Base-by-base conservation (phyloP, 2,329 filamentous ascomycete genomes). In the Alternaria burnsii region DNA sequence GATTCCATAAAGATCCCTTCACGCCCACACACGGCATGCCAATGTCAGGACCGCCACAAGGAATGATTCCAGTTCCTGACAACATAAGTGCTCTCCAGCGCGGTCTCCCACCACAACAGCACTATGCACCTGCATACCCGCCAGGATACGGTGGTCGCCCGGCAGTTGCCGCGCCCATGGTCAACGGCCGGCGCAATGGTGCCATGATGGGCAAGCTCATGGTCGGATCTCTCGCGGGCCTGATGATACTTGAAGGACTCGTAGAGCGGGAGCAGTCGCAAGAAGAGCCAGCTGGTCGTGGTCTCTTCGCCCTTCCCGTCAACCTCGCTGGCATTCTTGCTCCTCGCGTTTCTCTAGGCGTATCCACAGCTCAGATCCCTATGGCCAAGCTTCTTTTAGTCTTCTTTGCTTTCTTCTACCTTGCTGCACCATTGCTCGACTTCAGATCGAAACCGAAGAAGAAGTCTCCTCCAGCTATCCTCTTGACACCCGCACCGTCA, bases 211-310 rank as follows among this genome's bases (percentile, higher is more conserved):
- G 85, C 72, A 97, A 96, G 80, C 85, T 97, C 67, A 95, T 97
- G 92, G 89, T 97, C 5, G 94, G 94, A 42, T 94, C 94, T 18
- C 86, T 98, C 60, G 94, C 94, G 24, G 93, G 93, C 14, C 83
- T 98, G 18, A 97, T 98, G 94, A 86, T 97, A 34, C 81, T 97
- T 68, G 93, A 97, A 79, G 93, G 92, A 1, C 84, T 94, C 56
- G 86, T 91, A 74, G 81, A 89, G 68, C 76, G 79, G 38, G 87
- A 87, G 75, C 86, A 87, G 70, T 86, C 84, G 47, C 88, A 73
- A 56, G 74, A 79, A 48, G 75, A 78, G 40, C 71, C 80, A 14
- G 75, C 74, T 30, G 78, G 74, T 34, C 76, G 77, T 40, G 80
- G 80, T 18, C 72, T 84, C 6, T 80, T 80, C 56, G 79, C 81